These are phyloP conservation scores for Scopulariopsis brevicaulis DNA, from an alignment of 2,329 filamentous ascomycete species.

Conservation along the genomic window DNA sequence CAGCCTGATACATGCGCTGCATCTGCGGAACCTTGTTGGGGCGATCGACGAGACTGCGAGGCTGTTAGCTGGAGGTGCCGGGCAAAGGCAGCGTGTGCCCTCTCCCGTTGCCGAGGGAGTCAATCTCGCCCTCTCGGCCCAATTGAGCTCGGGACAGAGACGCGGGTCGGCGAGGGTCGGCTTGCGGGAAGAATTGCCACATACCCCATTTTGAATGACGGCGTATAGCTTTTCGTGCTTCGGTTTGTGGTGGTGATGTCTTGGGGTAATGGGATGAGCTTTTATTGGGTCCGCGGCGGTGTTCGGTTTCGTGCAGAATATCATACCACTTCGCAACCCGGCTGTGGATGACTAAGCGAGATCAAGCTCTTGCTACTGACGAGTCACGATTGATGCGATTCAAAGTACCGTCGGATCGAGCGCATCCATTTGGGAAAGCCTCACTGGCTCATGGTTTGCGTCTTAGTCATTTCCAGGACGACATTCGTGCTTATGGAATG, in stretches of 20 bases:
- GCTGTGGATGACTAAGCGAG: not conserved
- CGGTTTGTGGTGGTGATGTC: slow-evolving; percentile 11
- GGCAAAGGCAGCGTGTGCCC: not conserved
- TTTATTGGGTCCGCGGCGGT: slow-evolving; percentile 2
- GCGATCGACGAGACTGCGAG: slow-evolving; percentile 50
- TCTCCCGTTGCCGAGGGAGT: not conserved
- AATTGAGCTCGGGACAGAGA: not conserved
- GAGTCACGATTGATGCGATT: too few relatives aligned
- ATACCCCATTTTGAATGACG: slow-evolving; percentile 27
- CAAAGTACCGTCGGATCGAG: too few relatives aligned
- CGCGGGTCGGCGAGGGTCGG: not conserved
- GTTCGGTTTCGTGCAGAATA: slow-evolving; percentile 1
- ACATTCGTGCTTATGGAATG: too few relatives aligned
- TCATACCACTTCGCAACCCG: not conserved
- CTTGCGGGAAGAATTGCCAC: not conserved
- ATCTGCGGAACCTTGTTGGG: slow-evolving; percentile 66
- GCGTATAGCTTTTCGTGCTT: slow-evolving; percentile 3
- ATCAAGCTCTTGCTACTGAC: too few relatives aligned
- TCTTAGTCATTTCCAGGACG: too few relatives aligned
- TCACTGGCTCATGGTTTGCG: too few relatives aligned
- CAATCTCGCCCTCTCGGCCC: not conserved
- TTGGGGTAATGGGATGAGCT: slow-evolving; percentile 6
- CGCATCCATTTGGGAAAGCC: too few relatives aligned
- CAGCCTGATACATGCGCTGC: slow-evolving; percentile 65
- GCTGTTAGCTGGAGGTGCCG: not conserved